Base-by-base conservation (phyloP, 2,329 filamentous ascomycete species). In the Cercospora sp. region DNA sequence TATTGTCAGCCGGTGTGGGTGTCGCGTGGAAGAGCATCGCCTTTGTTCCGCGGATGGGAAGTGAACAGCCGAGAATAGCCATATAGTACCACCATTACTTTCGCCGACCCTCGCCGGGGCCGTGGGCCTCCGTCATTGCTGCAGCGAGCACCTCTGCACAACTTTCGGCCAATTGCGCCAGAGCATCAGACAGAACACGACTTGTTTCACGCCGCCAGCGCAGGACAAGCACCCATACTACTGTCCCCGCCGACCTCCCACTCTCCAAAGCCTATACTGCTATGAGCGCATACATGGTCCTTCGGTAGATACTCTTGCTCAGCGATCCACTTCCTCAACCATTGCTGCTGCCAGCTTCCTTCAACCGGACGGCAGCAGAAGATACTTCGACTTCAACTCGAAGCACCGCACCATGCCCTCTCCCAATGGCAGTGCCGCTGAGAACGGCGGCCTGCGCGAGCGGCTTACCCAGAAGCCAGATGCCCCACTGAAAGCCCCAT, bases 361-460 rank as follows among this genome's bases (percentile, higher is more conserved):
- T 67, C 68, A 69, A 69, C 67, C 60, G 60, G 64, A 45, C 60
- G 64, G 60, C 60, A 60, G 67, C 64, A 48, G 58, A 53, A 59
- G 31, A 61, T 42, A 60, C 63, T 70, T 71, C 65, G 64, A 70
- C 63, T 68, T 65, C 70, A 67, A 69, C 70, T 65, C 67, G 67
- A 67, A 62, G 55, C 36, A 61, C 55, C 42, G 55, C 55, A 65
- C 55, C 48, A 75, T 75, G 74, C 67, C 62, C 58, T 69, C 73
- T 42, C 33, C 66, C 33, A 71, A 70, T 48, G 70, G 58, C 13
- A 66, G 64, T 18, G 48, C 66, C 42, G 72, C 71, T 28, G 74
- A 77, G 58, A 69, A 70, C 71, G 68, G 71, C 59, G 82, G 81
- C 63, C 80, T 87, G 65, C 82, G 84, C 60, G 82, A 86, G 76